Evolutionary conservation across 192 early-diverging fungal species (phyloP), one percentile per base, ranked within the genome.

Genomic region (Podila verticillata): DNA sequence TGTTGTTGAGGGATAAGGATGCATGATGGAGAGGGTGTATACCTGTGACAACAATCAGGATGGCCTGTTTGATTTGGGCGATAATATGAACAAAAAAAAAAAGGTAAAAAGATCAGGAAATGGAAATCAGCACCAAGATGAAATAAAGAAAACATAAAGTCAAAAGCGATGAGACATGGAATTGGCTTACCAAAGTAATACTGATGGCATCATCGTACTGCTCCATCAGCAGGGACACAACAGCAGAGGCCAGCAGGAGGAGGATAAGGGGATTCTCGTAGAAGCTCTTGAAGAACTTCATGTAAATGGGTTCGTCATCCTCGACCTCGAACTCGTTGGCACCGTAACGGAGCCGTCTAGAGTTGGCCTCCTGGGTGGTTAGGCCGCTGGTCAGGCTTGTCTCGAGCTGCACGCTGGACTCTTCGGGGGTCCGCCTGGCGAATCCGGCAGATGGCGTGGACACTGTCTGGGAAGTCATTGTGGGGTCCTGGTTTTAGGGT

Each of bases 211-310:
- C 94, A 66, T 93, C 91, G 24, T 87, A 68, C 68, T 96, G 91
- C 7, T 93, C 92, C 86, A 96, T 86, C 7, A 92, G 51, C 15
- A 94, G 49, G 0, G 93, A 95, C 24, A 96, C 85, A 24, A 77
- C 70, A 0, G 95, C 93, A 0, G 92, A 94, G 7, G 84, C 92
- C 31, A 95, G 81, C 48, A 96, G 84, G 32, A 96, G 81, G 75
- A 94, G 65, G 63, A 95, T 95, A 47, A 96, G 86, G 2, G 94
- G 94, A 81, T 96, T 93, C 64, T 95, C 91, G 1, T 74, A 75
- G 74, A 96, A 94, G 70, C 92, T 92, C 34, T 96, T 95, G n/a
- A 92, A 48, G 67, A 95, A 94, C 81, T 95, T 96, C 24, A 87
- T 60, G 28, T 87, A 68, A 28, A 93, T 39, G 20, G 90, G 73